Evolutionary conservation across 2,329 filamentous ascomycete genomes (phyloP).

Genomic region (Penicillium fuscoglaucum): DNA sequence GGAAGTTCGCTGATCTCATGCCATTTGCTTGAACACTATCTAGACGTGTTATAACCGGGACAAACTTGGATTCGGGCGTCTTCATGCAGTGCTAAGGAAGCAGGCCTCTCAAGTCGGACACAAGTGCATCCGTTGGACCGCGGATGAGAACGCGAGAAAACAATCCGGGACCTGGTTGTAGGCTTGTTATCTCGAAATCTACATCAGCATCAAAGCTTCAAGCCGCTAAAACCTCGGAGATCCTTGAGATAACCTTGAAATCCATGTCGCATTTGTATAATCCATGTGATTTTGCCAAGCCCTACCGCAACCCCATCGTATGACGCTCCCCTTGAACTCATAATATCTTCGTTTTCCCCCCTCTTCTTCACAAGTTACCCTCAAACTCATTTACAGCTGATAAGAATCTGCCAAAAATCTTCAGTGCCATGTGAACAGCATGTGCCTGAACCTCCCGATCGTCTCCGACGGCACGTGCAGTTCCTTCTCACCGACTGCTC

Average conservation of each 20-base stretch:
- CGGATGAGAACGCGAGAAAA: background rate
- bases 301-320: background rate
- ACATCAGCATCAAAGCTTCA: background rate
- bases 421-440: constrained; percentile 14
- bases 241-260: background rate
- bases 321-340: background rate
- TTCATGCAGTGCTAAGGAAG: background rate
- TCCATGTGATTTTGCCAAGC: constrained; percentile 6
- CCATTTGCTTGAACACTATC: background rate
- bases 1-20: background rate
- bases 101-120: background rate
- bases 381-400: background rate
- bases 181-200: background rate
- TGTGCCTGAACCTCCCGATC: constrained; percentile 16
- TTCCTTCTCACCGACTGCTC: constrained; percentile 18
- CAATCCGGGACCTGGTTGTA: background rate
- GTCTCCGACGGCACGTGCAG: constrained; percentile 14
- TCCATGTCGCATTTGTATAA: background rate
- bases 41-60: background rate
- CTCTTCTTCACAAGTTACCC: background rate
- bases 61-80: background rate
- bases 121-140: background rate
- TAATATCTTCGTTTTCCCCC: background rate
- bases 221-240: background rate
- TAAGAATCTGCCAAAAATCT: background rate